A percentile compares a stretch with the other conserved stretches of the same genome.
Conservation (phyloP, 2,329 filamentous ascomycete species). For the Magnaporthiopsis rhizophila region DNA sequence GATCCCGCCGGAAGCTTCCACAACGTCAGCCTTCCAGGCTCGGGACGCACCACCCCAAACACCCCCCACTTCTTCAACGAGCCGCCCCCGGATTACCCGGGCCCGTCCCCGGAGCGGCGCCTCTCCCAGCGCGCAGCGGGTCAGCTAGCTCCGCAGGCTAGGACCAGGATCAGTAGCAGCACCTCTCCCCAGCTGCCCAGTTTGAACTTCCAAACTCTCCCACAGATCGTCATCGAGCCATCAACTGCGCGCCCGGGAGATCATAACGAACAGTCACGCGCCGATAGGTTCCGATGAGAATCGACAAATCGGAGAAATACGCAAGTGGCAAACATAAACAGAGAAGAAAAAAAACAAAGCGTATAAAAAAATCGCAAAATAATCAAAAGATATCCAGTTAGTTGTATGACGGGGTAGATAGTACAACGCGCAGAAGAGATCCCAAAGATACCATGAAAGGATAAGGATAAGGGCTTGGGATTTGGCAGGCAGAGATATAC, state of each 20-base stretch:
- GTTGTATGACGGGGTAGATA: neutral
- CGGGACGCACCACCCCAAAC: constrained; percentile 19
- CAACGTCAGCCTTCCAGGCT: constrained; percentile 22
- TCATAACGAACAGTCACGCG: neutral
- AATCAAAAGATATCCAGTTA: neutral
- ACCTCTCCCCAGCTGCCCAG: constrained; percentile 43
- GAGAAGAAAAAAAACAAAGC: neutral
- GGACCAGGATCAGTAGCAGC: constrained; percentile 26
- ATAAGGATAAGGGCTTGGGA: neutral
- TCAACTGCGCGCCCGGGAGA: constrained; percentile 28
- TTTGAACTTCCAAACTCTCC: constrained; percentile 39
- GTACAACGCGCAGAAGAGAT: neutral
- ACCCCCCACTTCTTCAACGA: constrained; percentile 26
- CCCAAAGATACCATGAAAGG: neutral
- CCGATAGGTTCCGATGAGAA: neutral
- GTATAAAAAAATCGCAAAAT: neutral
- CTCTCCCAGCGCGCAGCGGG: constrained; percentile 25
- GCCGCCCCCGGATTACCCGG: constrained; percentile 45
- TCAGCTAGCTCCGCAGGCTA: neutral
- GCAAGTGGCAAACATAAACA: neutral
- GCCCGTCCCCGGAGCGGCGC: constrained; percentile 25
- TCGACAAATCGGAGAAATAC: neutral
- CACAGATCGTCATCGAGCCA: constrained; percentile 53
- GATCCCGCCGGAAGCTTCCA: constrained; percentile 10
- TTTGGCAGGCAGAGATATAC: neutral